Conservation (phyloP, 768 basidiomycete species). For the Amanita phalloides region DNA sequence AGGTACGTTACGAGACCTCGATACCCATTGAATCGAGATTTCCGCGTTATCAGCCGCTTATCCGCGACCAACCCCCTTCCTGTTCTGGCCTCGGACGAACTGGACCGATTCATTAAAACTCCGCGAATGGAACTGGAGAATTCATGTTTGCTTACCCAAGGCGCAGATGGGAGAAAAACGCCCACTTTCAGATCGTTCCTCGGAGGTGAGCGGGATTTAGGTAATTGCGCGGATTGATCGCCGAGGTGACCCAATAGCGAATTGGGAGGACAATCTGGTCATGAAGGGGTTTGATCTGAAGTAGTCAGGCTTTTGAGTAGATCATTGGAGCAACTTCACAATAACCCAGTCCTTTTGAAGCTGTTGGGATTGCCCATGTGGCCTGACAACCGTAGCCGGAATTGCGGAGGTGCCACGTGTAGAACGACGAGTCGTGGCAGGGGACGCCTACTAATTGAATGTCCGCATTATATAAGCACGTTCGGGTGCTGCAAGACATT, state of each 20-base stretch:
- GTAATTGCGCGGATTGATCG: background rate
- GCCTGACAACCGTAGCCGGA: slow-evolving; percentile 43
- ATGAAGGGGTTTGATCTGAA: slow-evolving; percentile 49
- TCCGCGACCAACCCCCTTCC: slow-evolving; percentile 26
- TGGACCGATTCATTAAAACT: slow-evolving; percentile 82
- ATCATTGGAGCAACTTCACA: too few species aligned
- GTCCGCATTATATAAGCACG: too few species aligned
- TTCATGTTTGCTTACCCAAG: slow-evolving; percentile 80
- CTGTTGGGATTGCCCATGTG: slow-evolving; percentile 17
- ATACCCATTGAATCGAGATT: slow-evolving; percentile 56
- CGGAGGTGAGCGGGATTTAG: slow-evolving; percentile 47
- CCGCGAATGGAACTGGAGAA: slow-evolving; percentile 63
- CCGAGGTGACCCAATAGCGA: slow-evolving; percentile 18
- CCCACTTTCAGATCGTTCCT: slow-evolving; percentile 77
- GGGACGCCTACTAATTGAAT: too few species aligned
- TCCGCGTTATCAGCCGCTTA: slow-evolving; percentile 41
- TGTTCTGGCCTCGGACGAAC: slow-evolving; percentile 37
- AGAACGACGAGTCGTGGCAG: too few species aligned
- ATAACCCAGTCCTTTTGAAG: too few species aligned
- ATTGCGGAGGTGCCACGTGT: too few species aligned
- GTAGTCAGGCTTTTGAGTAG: slow-evolving; percentile 48
- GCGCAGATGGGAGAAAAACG: slow-evolving; percentile 73
- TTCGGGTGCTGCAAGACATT: too few species aligned
- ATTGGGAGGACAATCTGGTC: slow-evolving; percentile 31
- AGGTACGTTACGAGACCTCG: slow-evolving; percentile 79